Evolutionary conservation across 1,139 yeast genomes (phyloP), one percentile per base, ranked within the genome.

Genomic region (Yamadazyma mexicana): DNA sequence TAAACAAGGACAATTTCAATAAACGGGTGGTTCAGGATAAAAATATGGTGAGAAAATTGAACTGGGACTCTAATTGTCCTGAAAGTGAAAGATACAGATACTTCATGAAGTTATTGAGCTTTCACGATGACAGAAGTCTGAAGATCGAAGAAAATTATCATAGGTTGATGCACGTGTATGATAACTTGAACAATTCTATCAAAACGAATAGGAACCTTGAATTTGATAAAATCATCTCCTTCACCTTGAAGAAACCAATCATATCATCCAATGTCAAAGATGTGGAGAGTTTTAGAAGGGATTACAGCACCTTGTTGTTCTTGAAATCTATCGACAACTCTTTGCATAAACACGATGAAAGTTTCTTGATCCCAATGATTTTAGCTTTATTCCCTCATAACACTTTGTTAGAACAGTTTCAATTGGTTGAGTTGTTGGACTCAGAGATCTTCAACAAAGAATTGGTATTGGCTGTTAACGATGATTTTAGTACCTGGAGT

Each of bases 21-120:
- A 64, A 57, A 40, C 59, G 52, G 40, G 48, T 69, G 29, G 44
- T 50, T 17, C 42, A 48, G 31, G 70, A 69, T 5, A 69, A 66
- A 44, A 58, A 58, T 36, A 40, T 48, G 8, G 50, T 68, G 32
- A 48, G 77, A 26, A 66, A 61, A 38, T 55, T 70, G 38, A 56
- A 55, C 8, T 72, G 77, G 77, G 72, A 66, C 26, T 63, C 69
- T 2, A 61, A 61, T 38, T 57, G 69, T 31, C 64, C 73, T 4
- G 49, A 52, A 1, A 43, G 50, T 17, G 48, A 58, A 34, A 48
- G 64, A 15, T 68, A 52, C 45, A 58, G 58, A 24, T 66, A 66
- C 37, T 62, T 63, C 40, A 43, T 58, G 41, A 56, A 54, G 25
- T 43, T 67, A 2, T 55, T 71, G 31, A 34, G 40, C 2, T 12